Base-by-base conservation (phyloP, 176 grass and related monocot species). In the Poa annua region DNA sequence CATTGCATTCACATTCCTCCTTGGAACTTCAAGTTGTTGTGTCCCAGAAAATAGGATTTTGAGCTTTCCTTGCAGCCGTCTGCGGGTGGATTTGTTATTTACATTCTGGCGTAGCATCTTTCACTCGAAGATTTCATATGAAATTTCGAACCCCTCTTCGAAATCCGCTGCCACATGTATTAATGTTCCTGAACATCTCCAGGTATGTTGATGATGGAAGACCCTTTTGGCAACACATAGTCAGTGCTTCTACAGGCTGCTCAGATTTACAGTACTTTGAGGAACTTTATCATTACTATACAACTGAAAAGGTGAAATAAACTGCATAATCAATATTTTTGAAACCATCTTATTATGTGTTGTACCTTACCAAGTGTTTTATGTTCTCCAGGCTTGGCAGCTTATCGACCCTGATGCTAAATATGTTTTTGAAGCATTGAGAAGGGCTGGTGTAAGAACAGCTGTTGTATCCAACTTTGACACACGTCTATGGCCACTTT, bases 161-260 rank as follows among this genome's bases (percentile, higher is more conserved):
- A 77, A 7, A 72, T 71, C 32, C 51, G 55, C 51, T 77, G 8
- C n/a, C 45, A 4, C 60, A 59, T 85, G 60, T 52, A 64, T 11
- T 80, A 53, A 83, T 39, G 60, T 24, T 34, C 80, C 29, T 50
- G 8, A 72, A 39, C 83, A 4, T 73, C 35, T 85, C 35, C 85
- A 99, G 96, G 89, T 99, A 99, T 80, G 96, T 99, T 39, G 81
- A 93, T 90, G 96, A 99, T 69, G 96, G 93, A 61, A 96, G 91
- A 81, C 93, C 93, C 34, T 94, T 99, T 85, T 98, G 91, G 91
- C 92, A 96, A 89, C 56, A 89, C 48, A 99, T 96, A 81, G 93
- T 99, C 71, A 96, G 83, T 75, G 87, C 85, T 87, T 99, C 93
- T 26, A 99, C 96, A 17, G 93, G 93, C 1, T 99, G 96, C 70